Percentiles rank a stretch among this genome's conserved stretches.
These are phyloP conservation scores for Lippia alba DNA, from an alignment of 305 asterid genomes.

Conservation along the genomic window DNA sequence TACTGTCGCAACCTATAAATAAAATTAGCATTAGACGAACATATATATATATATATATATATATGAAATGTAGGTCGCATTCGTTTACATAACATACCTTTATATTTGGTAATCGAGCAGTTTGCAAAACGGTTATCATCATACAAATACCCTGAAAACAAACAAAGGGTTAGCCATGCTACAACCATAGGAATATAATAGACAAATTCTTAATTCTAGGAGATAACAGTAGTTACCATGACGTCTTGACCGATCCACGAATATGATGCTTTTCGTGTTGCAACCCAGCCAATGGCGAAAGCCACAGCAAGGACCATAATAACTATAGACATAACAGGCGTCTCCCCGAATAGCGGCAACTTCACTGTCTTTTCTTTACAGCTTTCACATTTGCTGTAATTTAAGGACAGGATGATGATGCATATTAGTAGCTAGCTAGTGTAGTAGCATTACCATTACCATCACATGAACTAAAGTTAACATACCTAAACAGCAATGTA, in stretches of 20 bases:
- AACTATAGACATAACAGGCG: slow-evolving; percentile 58
- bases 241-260: slow-evolving; percentile 86
- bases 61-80: not conserved
- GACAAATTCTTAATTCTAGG: not conserved
- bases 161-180: not conserved
- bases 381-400: slow-evolving; percentile 55
- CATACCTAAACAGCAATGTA: slow-evolving; percentile 62
- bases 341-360: slow-evolving; percentile 64
- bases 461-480: not conserved
- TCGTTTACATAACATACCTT: slow-evolving; percentile 49
- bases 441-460: not conserved
- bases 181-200: too few species aligned
- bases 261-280: slow-evolving; percentile 62
- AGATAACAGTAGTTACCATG: slow-evolving; percentile 58
- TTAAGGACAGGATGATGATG: slow-evolving; percentile 32
- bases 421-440: not conserved
- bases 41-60: not conserved
- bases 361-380: slow-evolving; percentile 55
- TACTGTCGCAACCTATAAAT: slow-evolving; percentile 71
- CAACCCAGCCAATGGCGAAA: slow-evolving; percentile 74
- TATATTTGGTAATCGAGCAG: slow-evolving; percentile 76
- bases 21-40: slow-evolving; percentile 20
- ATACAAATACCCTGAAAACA: slow-evolving; percentile 68
- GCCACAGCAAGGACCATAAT: slow-evolving; percentile 54
- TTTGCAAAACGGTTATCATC: slow-evolving; percentile 75